Conservation (phyloP, 768 basidiomycete genomes). For the Trametes villosa region DNA sequence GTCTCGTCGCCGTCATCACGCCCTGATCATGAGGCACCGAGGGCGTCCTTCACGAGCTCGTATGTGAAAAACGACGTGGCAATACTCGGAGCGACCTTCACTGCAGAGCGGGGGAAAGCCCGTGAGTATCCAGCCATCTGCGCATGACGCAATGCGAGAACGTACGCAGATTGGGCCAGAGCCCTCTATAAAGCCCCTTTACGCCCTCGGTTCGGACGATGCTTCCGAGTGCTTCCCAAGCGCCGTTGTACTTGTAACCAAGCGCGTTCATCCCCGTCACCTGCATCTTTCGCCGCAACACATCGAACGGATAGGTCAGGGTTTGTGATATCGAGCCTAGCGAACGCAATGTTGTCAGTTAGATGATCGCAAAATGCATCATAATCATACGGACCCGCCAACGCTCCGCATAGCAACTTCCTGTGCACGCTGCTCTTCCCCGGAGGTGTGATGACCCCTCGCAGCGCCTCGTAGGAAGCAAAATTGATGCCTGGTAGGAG, state of each 20-base stretch:
- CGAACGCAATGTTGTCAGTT: constrained; percentile 9
- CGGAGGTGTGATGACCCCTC: constrained; percentile 79
- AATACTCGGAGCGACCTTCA: constrained; percentile 91
- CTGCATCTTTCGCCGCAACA: constrained; percentile 95
- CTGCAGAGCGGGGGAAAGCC: constrained; percentile 42
- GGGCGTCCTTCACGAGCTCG: constrained; percentile 63
- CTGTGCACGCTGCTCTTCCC: constrained; percentile 68
- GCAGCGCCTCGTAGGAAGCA: constrained; percentile 86
- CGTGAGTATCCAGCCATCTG: constrained; percentile 8
- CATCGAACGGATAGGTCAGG: constrained; percentile 95
- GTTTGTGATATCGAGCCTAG: constrained; percentile 91
- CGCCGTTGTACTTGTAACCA: constrained; percentile 75
- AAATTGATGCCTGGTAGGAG: constrained; percentile 71
- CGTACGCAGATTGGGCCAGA: constrained; percentile 90
- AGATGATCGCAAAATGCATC: neutral
- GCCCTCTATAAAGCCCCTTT: constrained; percentile 77
- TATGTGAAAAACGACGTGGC: constrained; percentile 87
- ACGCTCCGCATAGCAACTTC: constrained; percentile 84
- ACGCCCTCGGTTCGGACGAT: constrained; percentile 79
- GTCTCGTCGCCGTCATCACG: neutral
- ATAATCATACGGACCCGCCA: constrained; percentile 62
- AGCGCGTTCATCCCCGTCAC: constrained; percentile 75
- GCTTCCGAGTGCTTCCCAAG: constrained; percentile 72
- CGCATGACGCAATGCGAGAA: constrained; percentile 28
- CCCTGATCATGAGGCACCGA: constrained; percentile 41